Conservation (phyloP, 352 stramenopile species). For the Plasmopara halstedii region DNA sequence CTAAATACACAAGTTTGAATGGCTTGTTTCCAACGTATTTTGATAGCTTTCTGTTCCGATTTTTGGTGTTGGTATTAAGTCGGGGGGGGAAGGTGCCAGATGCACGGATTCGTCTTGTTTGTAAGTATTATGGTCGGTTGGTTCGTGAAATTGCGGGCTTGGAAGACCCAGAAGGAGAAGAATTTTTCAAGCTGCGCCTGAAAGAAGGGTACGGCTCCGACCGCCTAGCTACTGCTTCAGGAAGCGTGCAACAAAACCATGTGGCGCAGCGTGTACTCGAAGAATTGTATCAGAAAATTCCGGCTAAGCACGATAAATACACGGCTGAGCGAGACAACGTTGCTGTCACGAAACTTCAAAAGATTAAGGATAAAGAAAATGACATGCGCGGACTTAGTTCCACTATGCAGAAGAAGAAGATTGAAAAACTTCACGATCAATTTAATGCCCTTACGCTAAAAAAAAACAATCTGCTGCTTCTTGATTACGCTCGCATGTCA, state of each 20-base stretch:
- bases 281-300: constrained; percentile 44
- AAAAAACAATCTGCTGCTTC: constrained; percentile 62
- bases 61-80: constrained; percentile 80
- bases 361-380: constrained; percentile 60
- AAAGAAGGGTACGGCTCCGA: constrained; percentile 81
- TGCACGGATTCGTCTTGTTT: constrained; percentile 88
- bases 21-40: constrained; percentile 82
- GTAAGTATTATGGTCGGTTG: constrained; percentile 89
- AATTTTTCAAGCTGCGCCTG: constrained; percentile 85
- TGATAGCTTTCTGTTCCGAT: constrained; percentile 83
- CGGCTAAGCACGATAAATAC: constrained; percentile 36
- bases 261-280: constrained; percentile 72
- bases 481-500: constrained; percentile 41
- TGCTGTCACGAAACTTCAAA: constrained; percentile 37
- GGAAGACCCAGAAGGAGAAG: constrained; percentile 82
- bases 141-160: constrained; percentile 88
- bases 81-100: constrained; percentile 85
- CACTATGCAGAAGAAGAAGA: constrained; percentile 77
- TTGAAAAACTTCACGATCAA: constrained; percentile 75
- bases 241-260: constrained; percentile 39
- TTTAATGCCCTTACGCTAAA: constrained; percentile 72
- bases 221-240: constrained; percentile 33
- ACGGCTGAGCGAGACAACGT: constrained; percentile 27
- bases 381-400: constrained; percentile 62
- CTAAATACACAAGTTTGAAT: constrained; percentile 64